phyloP scores from a whole-genome alignment of 805 yeast genomes.

The Spathaspora girioi region DNA sequence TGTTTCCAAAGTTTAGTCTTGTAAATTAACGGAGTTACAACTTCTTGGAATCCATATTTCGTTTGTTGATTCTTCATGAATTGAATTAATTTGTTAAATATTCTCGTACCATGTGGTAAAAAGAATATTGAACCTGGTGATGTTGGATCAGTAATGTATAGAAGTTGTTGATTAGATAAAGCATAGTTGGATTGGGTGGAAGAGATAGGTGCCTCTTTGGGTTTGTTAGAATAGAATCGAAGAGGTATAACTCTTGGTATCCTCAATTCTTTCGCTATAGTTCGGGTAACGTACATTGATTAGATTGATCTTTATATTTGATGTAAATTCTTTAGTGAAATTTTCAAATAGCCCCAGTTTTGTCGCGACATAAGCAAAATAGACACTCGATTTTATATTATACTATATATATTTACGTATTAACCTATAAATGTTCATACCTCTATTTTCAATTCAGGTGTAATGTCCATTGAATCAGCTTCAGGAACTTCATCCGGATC shows the following conservation, averaged over 20 bases:
- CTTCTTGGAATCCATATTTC: constrained; percentile 84
- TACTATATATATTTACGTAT: too few species aligned
- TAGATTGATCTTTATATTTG: background rate
- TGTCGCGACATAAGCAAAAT: background rate
- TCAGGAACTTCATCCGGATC: too few species aligned
- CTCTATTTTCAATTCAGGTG: background rate
- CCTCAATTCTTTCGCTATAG: background rate
- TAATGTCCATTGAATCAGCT: too few species aligned
- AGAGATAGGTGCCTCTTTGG: constrained; percentile 13
- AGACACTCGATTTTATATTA: too few species aligned
- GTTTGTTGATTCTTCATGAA: constrained; percentile 86
- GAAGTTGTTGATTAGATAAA: constrained; percentile 63
- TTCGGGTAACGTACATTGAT: background rate
- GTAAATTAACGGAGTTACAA: constrained; percentile 86
- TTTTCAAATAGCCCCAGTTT: background rate
- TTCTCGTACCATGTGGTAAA: constrained; percentile 86
- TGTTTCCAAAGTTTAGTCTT: constrained; percentile 81
- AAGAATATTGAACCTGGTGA: constrained; percentile 94
- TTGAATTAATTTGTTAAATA: constrained; percentile 71
- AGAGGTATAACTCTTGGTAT: background rate
- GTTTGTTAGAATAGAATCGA: background rate
- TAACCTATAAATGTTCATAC: background rate
- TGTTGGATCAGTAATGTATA: constrained; percentile 72
- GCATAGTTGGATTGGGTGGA: constrained; percentile 37
- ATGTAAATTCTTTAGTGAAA: background rate